Base-by-base conservation (phyloP, 768 basidiomycete genomes). In the Suillus fuscotomentosus region DNA sequence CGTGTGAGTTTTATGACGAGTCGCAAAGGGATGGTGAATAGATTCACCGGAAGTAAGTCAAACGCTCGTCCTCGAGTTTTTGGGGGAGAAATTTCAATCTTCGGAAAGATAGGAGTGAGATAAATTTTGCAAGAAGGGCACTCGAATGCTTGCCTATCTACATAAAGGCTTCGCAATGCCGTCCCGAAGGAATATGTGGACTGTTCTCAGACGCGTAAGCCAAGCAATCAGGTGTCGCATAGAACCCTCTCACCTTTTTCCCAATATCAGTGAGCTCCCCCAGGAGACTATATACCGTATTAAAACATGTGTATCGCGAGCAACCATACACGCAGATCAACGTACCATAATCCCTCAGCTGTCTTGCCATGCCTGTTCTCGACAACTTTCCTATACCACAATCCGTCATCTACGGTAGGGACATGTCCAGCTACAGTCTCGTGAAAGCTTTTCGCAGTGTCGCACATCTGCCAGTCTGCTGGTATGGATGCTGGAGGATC, bases 381-480 rank as follows among this genome's bases (percentile, higher is more conserved):
- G 2, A 88, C 85, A 11, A 84, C 77, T 61, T 80, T 81, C 61
- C 76, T 78, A 31, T 82, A 74, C 34, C 76, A 79, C 61, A 83
- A 64, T 1, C 69, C 74, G 47, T 74, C 73, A 20, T 72, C 61
- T 42, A 60, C 60, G 31, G 67, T 70, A n/a, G 71, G 63, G 61
- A 67, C 67, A 7, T 42, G 27, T 7, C 77, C 69, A 66, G 74
- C 70, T 13, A 86, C 82, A 15, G 82, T 77, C 34, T 82, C 80
- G 20, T 77, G 76, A 68, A 88, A 87, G 34, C 80, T 77, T 45
- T 81, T 79, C 10, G 36, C 84, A 0, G 79, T 81, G 62, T 81
- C 83, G 71, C 89, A 90, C 81, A 90, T 81, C 63, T 80, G 75
- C 89, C 91, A 92, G 66, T 89, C 79, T 68, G 84, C 82, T 1